Evolutionary conservation across 805 yeast genomes (phyloP), one percentile per base, ranked within the genome.

Genomic region (Hanseniaspora clermontiae): DNA sequence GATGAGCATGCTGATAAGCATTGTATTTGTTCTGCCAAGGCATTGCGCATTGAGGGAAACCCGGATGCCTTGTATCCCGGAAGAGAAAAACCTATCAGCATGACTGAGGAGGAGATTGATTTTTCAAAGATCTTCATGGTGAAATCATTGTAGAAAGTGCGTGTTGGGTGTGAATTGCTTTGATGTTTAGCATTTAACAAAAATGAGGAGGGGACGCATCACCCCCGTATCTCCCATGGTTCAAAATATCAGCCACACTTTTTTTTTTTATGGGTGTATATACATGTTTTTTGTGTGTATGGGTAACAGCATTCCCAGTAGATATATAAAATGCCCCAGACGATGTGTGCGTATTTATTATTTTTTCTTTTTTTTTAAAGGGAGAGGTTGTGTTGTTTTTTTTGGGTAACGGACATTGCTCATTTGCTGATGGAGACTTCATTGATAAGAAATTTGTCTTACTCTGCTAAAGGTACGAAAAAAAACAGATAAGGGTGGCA

Each of bases 81-180:
- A 1, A 46, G 51, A 32, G 46, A 39, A 10, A 3, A 11, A 20
- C 46, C 46, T 10, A 15, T 15, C 1, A 17, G 3, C 38, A 52
- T 52, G 56, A 31, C 17, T 14, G 45, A 45, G 5, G 50, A 52
- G 6, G 56, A 52, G n/a, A 45, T n/a, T 15, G n/a, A 15, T 5
- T 36, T 52, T 17, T 4, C 32, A 1, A 45, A 37, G 19, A 31
- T 37, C 2, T 52, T 45, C 19, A n/a, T 45, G n/a, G 17, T 17
- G 6, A 29, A 45, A 19, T 29, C 48, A 1, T 31, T 45, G 19
- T 45, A 45, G 48, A 31, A 17, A n/a, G n/a, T n/a, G n/a, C 3
- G 12, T 43, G 20, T 3, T 34, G 37, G 8, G n/a, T n/a, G n/a
- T n/a, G n/a, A n/a, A n/a, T n/a, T n/a, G n/a, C n/a, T n/a, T n/a